Evolutionary conservation across 305 asterid genomes (phyloP).

Genomic region (Solanum hybrid): DNA sequence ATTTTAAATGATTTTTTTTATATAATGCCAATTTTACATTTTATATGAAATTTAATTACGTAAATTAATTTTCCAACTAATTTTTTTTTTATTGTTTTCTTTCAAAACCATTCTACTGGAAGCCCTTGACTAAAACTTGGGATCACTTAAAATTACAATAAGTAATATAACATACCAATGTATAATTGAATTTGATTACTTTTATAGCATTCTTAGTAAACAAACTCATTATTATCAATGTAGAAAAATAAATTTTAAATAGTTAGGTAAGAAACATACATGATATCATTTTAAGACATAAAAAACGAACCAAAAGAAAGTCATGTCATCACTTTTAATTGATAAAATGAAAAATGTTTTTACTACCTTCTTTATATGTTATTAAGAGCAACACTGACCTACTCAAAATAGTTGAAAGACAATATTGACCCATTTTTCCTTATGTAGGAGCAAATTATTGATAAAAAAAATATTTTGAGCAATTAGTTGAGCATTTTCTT

Average conservation of each 20-base stretch:
- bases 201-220: neutral
- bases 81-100: neutral
- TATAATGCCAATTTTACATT: neutral
- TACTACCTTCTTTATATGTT: neutral
- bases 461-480: neutral
- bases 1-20: too few species aligned
- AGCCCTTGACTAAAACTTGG: neutral
- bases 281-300: too few species aligned
- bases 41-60: neutral
- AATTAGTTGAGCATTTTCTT: neutral
- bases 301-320: neutral
- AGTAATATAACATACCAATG: neutral
- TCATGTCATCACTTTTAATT: neutral
- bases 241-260: neutral
- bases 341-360: neutral
- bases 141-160: too few species aligned
- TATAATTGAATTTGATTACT: neutral
- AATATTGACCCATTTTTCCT: neutral
- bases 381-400: neutral
- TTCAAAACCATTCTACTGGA: neutral
- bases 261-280: neutral
- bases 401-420: neutral
- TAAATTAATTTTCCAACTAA: neutral
- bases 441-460: neutral
- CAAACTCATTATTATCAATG: neutral